Evolutionary conservation across 345 rosid species (phyloP).

Genomic region (Erucastrum elatum): DNA sequence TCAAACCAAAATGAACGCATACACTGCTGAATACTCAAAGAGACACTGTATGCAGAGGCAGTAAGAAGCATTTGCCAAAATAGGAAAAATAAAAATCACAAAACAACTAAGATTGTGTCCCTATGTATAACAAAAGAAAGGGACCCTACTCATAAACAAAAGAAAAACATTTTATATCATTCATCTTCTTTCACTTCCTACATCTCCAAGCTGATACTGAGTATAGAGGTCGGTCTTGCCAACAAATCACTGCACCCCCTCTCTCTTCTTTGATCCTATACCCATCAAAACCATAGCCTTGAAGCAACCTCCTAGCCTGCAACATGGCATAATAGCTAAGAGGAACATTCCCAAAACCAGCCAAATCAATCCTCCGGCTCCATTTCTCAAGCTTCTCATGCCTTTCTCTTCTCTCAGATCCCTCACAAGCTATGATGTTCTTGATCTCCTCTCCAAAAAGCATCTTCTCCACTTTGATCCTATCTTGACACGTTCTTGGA

Average conservation of each 20-base stretch:
- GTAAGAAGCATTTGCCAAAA: constrained; percentile 24
- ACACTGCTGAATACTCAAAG: neutral
- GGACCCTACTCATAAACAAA: constrained; percentile 31
- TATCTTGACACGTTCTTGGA: constrained; percentile 69
- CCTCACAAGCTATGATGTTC: constrained; percentile 83
- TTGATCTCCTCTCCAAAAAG: constrained; percentile 86
- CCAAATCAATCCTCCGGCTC: constrained; percentile 73
- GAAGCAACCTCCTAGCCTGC: constrained; percentile 73
- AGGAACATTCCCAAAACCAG: constrained; percentile 68
- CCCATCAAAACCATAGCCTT: constrained; percentile 70
- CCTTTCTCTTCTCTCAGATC: constrained; percentile 78
- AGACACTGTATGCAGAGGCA: constrained; percentile 25
- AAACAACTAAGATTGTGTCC: constrained; percentile 33
- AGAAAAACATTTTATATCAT: constrained; percentile 16
- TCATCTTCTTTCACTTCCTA: constrained; percentile 54
- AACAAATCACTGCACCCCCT: constrained; percentile 69
- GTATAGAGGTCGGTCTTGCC: constrained; percentile 86
- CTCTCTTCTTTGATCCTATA: constrained; percentile 74
- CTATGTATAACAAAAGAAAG: constrained; percentile 26
- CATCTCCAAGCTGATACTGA: constrained; percentile 86
- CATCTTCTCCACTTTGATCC: constrained; percentile 86
- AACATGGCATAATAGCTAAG: constrained; percentile 70
- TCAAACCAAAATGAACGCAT: neutral
- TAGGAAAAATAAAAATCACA: constrained; percentile 20
- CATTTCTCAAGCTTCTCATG: constrained; percentile 91